A percentile compares a stretch with the other conserved stretches of the same genome.
Evolutionary conservation across 176 grass and related monocot genomes (phyloP).

Genomic region (Hyparrhenia diplandra): DNA sequence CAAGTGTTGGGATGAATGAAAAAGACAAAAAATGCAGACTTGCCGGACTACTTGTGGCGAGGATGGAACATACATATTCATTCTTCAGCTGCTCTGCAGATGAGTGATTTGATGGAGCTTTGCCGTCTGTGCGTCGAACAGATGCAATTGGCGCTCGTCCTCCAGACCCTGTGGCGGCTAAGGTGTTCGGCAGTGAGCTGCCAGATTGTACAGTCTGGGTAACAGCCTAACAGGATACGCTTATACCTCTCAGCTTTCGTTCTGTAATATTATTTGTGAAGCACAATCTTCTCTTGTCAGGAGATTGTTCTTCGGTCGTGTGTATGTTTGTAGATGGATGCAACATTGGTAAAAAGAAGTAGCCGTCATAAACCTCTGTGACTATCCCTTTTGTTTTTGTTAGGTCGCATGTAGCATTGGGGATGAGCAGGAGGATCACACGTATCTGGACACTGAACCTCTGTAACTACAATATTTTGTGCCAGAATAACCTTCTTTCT

Average conservation of each 20-base stretch:
- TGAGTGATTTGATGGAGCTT: slow-evolving; percentile 29
- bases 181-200: slow-evolving; percentile 1
- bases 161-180: slow-evolving; percentile 2
- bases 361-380: background rate
- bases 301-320: slow-evolving; percentile 21
- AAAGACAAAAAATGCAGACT: slow-evolving; percentile 27
- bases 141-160: slow-evolving; percentile 7
- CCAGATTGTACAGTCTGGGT: slow-evolving; percentile 21
- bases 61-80: slow-evolving; percentile 38
- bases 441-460: background rate
- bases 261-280: slow-evolving; percentile 32
- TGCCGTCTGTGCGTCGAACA: slow-evolving; percentile 23
- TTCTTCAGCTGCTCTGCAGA: slow-evolving; percentile 37
- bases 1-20: slow-evolving; percentile 9
- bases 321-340: slow-evolving; percentile 8
- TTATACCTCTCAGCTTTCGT: slow-evolving; percentile 27
- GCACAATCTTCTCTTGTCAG: background rate
- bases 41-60: slow-evolving; percentile 29
- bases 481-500: background rate
- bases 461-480: slow-evolving; percentile 16
- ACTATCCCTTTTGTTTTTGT: slow-evolving; percentile 24
- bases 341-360: background rate
- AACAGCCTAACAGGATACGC: slow-evolving; percentile 28
- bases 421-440: background rate
- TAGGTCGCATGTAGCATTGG: background rate